These are phyloP conservation scores for Lanmaoa pseudosensibilis DNA, from an alignment of 768 basidiomycete species.

Conservation along the genomic window DNA sequence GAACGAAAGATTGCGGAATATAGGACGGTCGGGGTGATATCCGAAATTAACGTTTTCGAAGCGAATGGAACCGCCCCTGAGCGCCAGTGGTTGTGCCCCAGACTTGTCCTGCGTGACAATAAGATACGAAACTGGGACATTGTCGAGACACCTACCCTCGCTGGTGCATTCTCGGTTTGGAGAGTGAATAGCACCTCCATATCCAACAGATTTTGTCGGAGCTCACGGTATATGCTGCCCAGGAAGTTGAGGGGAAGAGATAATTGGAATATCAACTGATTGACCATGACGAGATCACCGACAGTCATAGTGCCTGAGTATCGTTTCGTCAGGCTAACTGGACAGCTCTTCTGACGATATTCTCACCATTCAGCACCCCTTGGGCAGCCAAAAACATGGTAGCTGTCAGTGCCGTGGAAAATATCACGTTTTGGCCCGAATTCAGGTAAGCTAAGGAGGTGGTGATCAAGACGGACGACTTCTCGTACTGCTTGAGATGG, in stretches of 20 bases:
- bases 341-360: not conserved
- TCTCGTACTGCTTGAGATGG: slow-evolving; percentile 83
- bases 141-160: slow-evolving; percentile 43
- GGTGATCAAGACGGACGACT: slow-evolving; percentile 90
- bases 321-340: slow-evolving; percentile 1
- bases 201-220: slow-evolving; percentile 93
- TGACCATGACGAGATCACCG: slow-evolving; percentile 98
- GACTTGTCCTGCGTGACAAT: slow-evolving; percentile 58
- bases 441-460: slow-evolving; percentile 92
- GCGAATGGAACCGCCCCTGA: slow-evolving; percentile 83
- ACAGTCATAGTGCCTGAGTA: slow-evolving; percentile 90
- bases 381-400: slow-evolving; percentile 98
- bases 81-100: slow-evolving; percentile 60
- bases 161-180: slow-evolving; percentile 74
- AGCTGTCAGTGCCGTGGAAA: slow-evolving; percentile 86
- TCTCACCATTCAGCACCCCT: slow-evolving; percentile 82
- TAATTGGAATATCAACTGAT: slow-evolving; percentile 96
- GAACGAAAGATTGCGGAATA: slow-evolving; percentile 87
- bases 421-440: slow-evolving; percentile 96
- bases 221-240: slow-evolving; percentile 95
- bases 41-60: slow-evolving; percentile 92
- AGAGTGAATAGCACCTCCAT: slow-evolving; percentile 96
- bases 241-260: slow-evolving; percentile 96
- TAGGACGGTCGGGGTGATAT: slow-evolving; percentile 89
- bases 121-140: not conserved